phyloP scores from a whole-genome alignment of 129 eudicot species.

The Daucus carota region DNA sequence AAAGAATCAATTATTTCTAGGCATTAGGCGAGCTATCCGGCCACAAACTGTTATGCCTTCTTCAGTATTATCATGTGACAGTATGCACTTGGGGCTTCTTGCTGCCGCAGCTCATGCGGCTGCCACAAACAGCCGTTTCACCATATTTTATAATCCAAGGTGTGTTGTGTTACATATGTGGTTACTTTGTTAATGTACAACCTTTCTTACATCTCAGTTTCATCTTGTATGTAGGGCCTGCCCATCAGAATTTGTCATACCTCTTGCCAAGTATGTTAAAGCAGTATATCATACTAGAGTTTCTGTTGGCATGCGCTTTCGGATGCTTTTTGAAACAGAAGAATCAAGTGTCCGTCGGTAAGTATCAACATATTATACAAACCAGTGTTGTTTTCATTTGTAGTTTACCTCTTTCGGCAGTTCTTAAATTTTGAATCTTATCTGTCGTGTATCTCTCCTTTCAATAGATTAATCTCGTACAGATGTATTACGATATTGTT shows the following conservation, averaged over 20 bases:
- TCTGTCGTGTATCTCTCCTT: not conserved
- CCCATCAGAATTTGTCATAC: slow-evolving; percentile 83
- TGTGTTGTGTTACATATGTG: slow-evolving; percentile 7
- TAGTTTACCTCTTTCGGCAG: not conserved
- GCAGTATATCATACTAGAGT: slow-evolving; percentile 88
- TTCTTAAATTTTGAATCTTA: not conserved
- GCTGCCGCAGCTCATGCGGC: slow-evolving; percentile 99
- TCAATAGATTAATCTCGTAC: not conserved
- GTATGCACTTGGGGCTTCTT: slow-evolving; percentile 97
- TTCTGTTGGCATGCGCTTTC: slow-evolving; percentile 88
- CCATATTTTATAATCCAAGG: slow-evolving; percentile 90
- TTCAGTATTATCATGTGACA: slow-evolving; percentile 87
- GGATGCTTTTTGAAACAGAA: slow-evolving; percentile 92
- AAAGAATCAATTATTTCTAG: slow-evolving; percentile 72
- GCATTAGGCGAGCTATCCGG: slow-evolving; percentile 83
- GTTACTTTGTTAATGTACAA: not conserved
- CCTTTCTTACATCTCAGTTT: slow-evolving; percentile 6
- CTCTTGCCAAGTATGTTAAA: slow-evolving; percentile 77
- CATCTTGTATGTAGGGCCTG: slow-evolving; percentile 46
- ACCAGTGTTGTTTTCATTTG: not conserved
- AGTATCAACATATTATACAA: slow-evolving; percentile 7
- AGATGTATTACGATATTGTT: not conserved
- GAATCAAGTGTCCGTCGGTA: slow-evolving; percentile 98
- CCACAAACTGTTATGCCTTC: slow-evolving; percentile 97
- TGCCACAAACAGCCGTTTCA: slow-evolving; percentile 88